Evolutionary conservation across 2,329 filamentous ascomycete genomes (phyloP), one percentile per base, ranked within the genome.

Genomic region (Botryotinia calthae): DNA sequence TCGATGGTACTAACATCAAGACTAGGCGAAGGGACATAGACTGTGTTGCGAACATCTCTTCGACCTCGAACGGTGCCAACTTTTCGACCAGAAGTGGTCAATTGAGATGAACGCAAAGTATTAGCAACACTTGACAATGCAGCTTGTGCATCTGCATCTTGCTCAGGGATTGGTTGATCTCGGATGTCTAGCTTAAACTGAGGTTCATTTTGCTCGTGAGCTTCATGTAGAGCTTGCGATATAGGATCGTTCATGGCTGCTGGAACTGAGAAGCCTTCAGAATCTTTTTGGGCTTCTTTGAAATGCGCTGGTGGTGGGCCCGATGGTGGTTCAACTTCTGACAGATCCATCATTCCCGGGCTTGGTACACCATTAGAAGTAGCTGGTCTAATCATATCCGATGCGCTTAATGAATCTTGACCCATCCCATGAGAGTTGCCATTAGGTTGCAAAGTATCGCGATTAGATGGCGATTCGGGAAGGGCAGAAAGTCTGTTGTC

Each of bases 31-130:
- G 93, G 91, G 75, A 95, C 86, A 79, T 96, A 95, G 71, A 97
- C 90, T 1, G 95, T 98, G 82, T 97, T 97, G 73, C 95, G 89
- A 75, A 97, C 93, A 81, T 98, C 95, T 80, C 96, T 89, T 74
- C 96, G 91, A 69, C 96, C 96, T 77, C 96, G 89, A 25, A 97
- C 85, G 22, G 94, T 98, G 63, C 93, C 91, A 22, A 88, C 84
- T 78, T 90, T 92, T 40, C 92, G 88, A 72, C 88, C 87, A 31
- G 94, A 89, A 72, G 90, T 87, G 40, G 83, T 82, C 81, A 87
- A 82, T 82, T 89, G 85, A 79, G 86, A 82, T 54, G 85, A 84
- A 72, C 91, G 90, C 54, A 97, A 84, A 2, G 91, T 92, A 78
- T 90, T 93, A 44, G 91, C 90, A 65, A 96, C 90, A 78, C 87